These are phyloP conservation scores for Gossypium sturtianum DNA, from an alignment of 345 rosid genomes.

Conservation along the genomic window DNA sequence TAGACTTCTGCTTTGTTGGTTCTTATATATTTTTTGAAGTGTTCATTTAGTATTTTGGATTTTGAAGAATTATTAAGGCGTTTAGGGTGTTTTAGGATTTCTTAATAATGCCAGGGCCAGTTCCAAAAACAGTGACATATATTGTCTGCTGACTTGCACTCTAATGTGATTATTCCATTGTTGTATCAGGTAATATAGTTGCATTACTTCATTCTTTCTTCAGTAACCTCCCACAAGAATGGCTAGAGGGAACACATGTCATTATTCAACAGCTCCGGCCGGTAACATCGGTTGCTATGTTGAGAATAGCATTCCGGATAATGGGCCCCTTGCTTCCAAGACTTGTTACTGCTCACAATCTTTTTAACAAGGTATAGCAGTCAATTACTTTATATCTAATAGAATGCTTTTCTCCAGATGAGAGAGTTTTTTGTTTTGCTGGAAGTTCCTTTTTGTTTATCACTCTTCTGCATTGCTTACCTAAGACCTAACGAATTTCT, in stretches of 20 bases:
- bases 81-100: background rate
- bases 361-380: conserved; percentile 75
- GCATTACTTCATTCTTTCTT: conserved; percentile 96
- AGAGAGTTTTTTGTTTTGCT: background rate
- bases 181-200: conserved; percentile 70
- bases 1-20: background rate
- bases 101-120: background rate
- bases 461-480: background rate
- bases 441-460: background rate
- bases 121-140: background rate
- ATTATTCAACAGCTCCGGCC: conserved; percentile 83
- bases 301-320: conserved; percentile 88
- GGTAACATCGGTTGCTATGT: conserved; percentile 86
- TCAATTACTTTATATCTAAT: background rate
- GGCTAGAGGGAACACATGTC: conserved; percentile 86
- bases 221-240: conserved; percentile 95
- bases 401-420: background rate
- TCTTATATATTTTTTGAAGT: background rate
- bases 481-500: background rate
- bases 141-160: conserved; percentile 6
- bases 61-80: background rate
- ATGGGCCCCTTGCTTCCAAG: conserved; percentile 96
- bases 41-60: background rate
- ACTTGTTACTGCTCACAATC: conserved; percentile 81
- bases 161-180: conserved; percentile 15